A percentile compares a stretch with the other conserved stretches of the same genome.
phyloP scores from a whole-genome alignment of 352 stramenopile species.

The Globisporangium iwayamae region DNA sequence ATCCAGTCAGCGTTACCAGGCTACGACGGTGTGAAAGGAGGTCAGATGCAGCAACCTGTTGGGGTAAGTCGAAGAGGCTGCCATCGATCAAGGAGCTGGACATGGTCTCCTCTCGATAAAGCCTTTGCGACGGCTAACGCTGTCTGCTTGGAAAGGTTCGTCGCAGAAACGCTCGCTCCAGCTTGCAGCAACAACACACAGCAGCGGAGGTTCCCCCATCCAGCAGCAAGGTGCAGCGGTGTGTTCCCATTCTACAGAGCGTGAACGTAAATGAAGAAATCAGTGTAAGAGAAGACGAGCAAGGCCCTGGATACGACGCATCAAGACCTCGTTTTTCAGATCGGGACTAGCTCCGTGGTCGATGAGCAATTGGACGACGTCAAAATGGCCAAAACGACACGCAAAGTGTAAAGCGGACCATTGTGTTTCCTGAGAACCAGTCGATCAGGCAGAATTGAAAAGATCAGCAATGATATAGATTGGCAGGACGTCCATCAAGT shows the following conservation, averaged over 20 bases:
- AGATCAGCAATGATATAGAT: no score
- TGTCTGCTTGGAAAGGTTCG: conserved; percentile 35
- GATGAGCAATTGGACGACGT: conserved; percentile 46
- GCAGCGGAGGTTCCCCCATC: conserved; percentile 55
- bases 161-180: conserved; percentile 23
- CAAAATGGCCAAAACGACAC: conserved; percentile 44
- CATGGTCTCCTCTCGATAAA: conserved; percentile 35
- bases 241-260: conserved; percentile 57
- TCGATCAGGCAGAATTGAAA: neutral
- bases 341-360: conserved; percentile 43
- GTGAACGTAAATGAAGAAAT: neutral
- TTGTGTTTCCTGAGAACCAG: conserved; percentile 30
- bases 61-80: conserved; percentile 33
- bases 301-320: neutral
- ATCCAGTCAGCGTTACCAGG: neutral
- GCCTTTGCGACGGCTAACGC: conserved; percentile 34
- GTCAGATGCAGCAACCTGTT: conserved; percentile 30
- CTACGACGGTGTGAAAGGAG: neutral
- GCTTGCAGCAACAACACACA: conserved; percentile 56
- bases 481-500: no score
- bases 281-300: neutral
- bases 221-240: conserved; percentile 60
- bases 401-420: conserved; percentile 68
- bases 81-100: conserved; percentile 44
- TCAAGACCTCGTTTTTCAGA: conserved; percentile 37